These are phyloP conservation scores for Rhodomyrtus tomentosa DNA, from an alignment of 345 rosid genomes.

Conservation along the genomic window DNA sequence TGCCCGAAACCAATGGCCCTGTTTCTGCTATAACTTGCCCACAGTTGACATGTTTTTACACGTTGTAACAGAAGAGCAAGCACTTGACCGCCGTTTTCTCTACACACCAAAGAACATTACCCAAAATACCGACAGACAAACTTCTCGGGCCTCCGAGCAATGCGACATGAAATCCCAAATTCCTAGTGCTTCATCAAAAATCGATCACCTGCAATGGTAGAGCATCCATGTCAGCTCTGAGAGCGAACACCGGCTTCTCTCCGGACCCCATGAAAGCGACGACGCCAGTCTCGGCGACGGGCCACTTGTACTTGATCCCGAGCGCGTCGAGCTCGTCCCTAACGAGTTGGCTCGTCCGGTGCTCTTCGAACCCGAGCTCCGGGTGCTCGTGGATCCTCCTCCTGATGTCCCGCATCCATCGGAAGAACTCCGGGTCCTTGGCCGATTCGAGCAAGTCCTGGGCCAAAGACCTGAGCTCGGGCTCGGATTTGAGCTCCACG, in stretches of 20 bases:
- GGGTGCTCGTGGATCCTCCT: slow-evolving; percentile 57
- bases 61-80: neutral
- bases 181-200: neutral
- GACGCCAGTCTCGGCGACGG: slow-evolving; percentile 58
- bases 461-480: slow-evolving; percentile 12
- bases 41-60: neutral
- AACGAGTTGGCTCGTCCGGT: slow-evolving; percentile 43
- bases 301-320: slow-evolving; percentile 51
- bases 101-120: neutral
- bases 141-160: neutral
- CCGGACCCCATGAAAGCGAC: slow-evolving; percentile 51
- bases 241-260: slow-evolving; percentile 39
- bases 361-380: slow-evolving; percentile 59
- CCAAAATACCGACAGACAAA: neutral
- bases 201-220: slow-evolving; percentile 53
- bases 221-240: slow-evolving; percentile 73
- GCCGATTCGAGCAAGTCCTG: slow-evolving; percentile 33
- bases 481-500: neutral
- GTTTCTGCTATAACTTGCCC: neutral
- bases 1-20: neutral
- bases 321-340: slow-evolving; percentile 46
- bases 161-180: neutral
- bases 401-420: slow-evolving; percentile 52
- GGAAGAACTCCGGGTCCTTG: slow-evolving; percentile 38
- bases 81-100: neutral